These are phyloP conservation scores for Claviceps spartinae DNA, from an alignment of 2,329 filamentous ascomycete species.

Conservation along the genomic window DNA sequence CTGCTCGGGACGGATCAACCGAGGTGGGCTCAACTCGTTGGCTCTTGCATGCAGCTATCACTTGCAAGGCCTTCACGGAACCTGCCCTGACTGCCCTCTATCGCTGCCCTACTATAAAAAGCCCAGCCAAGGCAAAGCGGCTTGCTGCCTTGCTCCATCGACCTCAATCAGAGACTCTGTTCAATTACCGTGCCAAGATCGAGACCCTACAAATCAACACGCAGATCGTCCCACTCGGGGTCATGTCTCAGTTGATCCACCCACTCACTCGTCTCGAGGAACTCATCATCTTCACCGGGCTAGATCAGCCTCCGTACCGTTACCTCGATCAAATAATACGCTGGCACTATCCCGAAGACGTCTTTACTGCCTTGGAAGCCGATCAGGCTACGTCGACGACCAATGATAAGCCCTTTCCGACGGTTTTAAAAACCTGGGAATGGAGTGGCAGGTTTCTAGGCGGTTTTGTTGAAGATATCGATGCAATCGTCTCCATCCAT, in stretches of 20 bases:
- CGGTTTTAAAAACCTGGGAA: constrained; percentile 39
- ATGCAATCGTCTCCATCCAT: constrained; percentile 40
- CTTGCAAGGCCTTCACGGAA: constrained; percentile 54
- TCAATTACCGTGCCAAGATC: constrained; percentile 60
- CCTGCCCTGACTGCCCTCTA: constrained; percentile 64
- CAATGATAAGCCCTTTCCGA: constrained; percentile 19
- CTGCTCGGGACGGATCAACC: constrained; percentile 34
- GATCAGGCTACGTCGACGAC: constrained; percentile 27
- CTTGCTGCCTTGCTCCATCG: constrained; percentile 40
- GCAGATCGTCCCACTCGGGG: constrained; percentile 38
- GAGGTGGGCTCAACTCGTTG: constrained; percentile 40
- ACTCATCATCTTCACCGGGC: constrained; percentile 57
- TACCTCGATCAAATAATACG: constrained; percentile 40
- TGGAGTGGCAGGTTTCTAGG: constrained; percentile 45
- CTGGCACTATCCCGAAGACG: constrained; percentile 54
- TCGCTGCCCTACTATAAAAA: constrained; percentile 49
- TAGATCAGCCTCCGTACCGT: constrained; percentile 55
- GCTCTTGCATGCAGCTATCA: constrained; percentile 49
- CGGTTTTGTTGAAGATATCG: constrained; percentile 29
- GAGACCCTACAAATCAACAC: constrained; percentile 58
- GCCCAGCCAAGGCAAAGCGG: constrained; percentile 28
- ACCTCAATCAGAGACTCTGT: constrained; percentile 31
- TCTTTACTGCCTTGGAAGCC: constrained; percentile 51
- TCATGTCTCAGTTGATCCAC: constrained; percentile 40
- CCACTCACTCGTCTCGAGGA: constrained; percentile 53